Conservation (phyloP, 176 grass and related monocot species). For the Aegilops speltoides region DNA sequence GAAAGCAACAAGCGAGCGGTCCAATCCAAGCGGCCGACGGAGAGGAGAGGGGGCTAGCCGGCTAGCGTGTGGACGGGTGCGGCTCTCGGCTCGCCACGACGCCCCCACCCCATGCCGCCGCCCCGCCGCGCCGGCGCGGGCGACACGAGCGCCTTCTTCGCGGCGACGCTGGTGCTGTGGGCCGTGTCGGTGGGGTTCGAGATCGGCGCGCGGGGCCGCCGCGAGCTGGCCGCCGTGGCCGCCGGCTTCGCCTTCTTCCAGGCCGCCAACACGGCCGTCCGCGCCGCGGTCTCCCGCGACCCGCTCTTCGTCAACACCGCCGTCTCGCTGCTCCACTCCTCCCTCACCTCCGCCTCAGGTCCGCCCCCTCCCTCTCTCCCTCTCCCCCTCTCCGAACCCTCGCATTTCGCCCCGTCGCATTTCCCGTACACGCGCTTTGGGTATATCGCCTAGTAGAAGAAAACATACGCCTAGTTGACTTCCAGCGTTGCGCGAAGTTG, state of each 20-base stretch:
- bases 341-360: constrained; percentile 77
- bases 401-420: background rate
- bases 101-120: constrained; percentile 29
- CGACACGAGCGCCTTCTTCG: constrained; percentile 62
- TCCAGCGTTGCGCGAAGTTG: background rate
- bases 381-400: background rate
- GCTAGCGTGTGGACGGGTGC: background rate
- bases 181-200: constrained; percentile 67
- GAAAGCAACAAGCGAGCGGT: background rate
- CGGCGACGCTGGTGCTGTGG: constrained; percentile 80
- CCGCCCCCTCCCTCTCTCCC: background rate
- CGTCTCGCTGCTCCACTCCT: constrained; percentile 87
- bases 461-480: background rate
- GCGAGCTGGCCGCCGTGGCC: constrained; percentile 56
- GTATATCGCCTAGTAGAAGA: constrained; percentile 3
- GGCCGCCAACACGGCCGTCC: constrained; percentile 64
- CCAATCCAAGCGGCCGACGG: background rate
- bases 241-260: constrained; percentile 90
- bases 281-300: constrained; percentile 61
- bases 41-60: too few relatives aligned
- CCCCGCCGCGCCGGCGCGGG: constrained; percentile 41
- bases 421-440: background rate
- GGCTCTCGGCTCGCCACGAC: constrained; percentile 39
- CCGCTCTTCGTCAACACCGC: constrained; percentile 91
- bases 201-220: constrained; percentile 54